A percentile compares a stretch with the other conserved stretches of the same genome.
Evolutionary conservation across 2,329 filamentous ascomycete species (phyloP).

Genomic region (Hypocrella siamensis): DNA sequence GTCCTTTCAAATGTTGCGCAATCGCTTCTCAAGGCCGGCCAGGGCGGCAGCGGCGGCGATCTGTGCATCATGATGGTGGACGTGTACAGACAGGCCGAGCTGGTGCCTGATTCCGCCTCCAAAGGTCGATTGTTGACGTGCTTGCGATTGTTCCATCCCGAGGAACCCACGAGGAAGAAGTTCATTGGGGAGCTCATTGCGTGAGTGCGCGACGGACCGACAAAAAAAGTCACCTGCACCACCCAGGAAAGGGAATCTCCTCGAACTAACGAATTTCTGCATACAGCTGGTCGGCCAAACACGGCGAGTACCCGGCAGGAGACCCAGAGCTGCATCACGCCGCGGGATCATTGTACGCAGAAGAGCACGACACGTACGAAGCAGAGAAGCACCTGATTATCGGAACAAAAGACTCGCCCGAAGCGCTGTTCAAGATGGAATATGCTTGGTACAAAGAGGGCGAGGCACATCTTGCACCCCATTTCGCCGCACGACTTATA

Average conservation of each 20-base stretch:
- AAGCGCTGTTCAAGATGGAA: conserved; percentile 66
- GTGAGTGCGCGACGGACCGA: conserved; percentile 27
- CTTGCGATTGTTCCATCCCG: conserved; percentile 61
- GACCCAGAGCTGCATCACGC: conserved; percentile 94
- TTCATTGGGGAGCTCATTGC: conserved; percentile 75
- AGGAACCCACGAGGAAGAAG: conserved; percentile 85
- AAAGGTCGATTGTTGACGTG: conserved; percentile 66
- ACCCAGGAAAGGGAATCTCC: too few relatives aligned
- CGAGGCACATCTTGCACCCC: conserved; percentile 71
- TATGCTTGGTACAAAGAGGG: conserved; percentile 90
- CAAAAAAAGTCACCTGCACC: too few relatives aligned
- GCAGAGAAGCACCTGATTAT: conserved; percentile 81
- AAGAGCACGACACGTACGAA: conserved; percentile 84
- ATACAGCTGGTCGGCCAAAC: conserved; percentile 61
- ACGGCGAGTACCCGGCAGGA: conserved; percentile 75
- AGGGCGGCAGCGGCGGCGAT: conserved; percentile 85
- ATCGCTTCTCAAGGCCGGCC: conserved; percentile 77
- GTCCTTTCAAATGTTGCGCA: conserved; percentile 74
- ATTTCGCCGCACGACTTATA: conserved; percentile 74
- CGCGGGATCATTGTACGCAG: conserved; percentile 73
- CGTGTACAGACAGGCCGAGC: conserved; percentile 75
- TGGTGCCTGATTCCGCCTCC: conserved; percentile 57
- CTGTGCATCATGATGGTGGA: conserved; percentile 77
- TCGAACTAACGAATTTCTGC: too few relatives aligned
- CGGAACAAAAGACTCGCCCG: conserved; percentile 77